Evolutionary conservation across 306 rosid genomes (phyloP), one percentile per base, ranked within the genome.

Genomic region (Dalbergia cultrata): DNA sequence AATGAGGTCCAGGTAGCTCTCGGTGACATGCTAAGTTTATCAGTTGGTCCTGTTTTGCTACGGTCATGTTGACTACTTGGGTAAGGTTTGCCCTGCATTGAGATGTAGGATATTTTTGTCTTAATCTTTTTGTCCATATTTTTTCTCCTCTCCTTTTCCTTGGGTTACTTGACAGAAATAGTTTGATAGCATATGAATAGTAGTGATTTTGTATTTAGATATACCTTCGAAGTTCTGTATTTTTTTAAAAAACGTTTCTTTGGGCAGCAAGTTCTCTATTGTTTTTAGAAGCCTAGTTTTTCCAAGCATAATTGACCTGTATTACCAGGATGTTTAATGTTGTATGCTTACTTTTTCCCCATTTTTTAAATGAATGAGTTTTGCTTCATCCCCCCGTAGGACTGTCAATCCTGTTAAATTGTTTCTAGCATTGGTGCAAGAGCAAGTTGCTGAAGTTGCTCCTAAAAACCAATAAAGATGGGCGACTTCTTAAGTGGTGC

Each of bases 1-100:
- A 79, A 84, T 47, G 99, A 93, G 85, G 93, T 96, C 76, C 98
- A 96, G 85, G 82, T 79, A 17, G 97, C 98, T 75, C 97, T 96
- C 67, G 87, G 97, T 43, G 97, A 96, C 57, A 90, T 93, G 94
- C 95, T 93, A 75, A 87, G 92, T 87, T 92, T 91, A 64, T 80
- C 97, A 0, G 87, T 96, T 9, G 98, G 99, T 81, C 97, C 99
- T 16, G 76, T 93, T 76, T 80, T 96, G 72, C 97, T 93, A 43
- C 92, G 93, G 8, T 85, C 97, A 9, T 89, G 92, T 85, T 96
- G 91, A 91, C 85, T 4, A 50, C 58, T 79, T 69, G 43, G 76
- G 90, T 77, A 68, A 85, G 82, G 63, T 83, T 64, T 74, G 80
- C 86, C 89, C 84, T 64, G 70, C 87, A 84, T 78, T 54, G 74